Base-by-base conservation (phyloP, 2,329 filamentous ascomycete species). In the Aspergillus latus region DNA sequence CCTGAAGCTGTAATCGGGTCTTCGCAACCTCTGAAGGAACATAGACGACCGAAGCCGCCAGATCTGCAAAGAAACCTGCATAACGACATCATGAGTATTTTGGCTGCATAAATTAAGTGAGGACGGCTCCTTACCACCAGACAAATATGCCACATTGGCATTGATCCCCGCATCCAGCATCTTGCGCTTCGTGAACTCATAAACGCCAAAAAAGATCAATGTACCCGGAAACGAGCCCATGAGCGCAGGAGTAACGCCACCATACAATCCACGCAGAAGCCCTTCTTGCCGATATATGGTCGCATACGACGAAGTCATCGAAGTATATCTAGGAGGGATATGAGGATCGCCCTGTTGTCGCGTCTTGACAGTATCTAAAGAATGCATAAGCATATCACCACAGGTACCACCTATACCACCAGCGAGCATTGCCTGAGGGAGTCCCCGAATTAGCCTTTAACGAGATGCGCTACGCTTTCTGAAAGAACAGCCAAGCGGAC, bases 381-480 rank as follows among this genome's bases (percentile, higher is more conserved):
- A 97, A 78, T 99, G 94, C 94, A 99, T 99, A 64, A 99, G 80
- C 83, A 99, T 89, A 74, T 99, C 94, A 57, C 95, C 94, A 54
- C 89, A 95, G 13, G 90, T 92, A 52, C 94, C 94, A 69, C 95
- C 94, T 52, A 95, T 80, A 58, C 93, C 94, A 69, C 94, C 94
- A 34, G 94, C 94, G 68, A 99, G 82, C 92, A 97, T 99, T 72
- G 89, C 87, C 91, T 96, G 66, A 53, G 59, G 48, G 45, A 46
- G 21, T 16, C 30, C 26, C 3, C 21, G 21, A 8, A 37, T 54
- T 34, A 54, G 52, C 26, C 26, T 13, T 5, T 26, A 40, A 29
- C 5, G n/a, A 11, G 11, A 32, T 45, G 46, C 46, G 34, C 40
- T 16, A 30, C 5, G 51, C 34, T n/a, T 47, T 40, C 34, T 3